These are phyloP conservation scores for Daldinia childiae DNA, from an alignment of 495 filamentous ascomycete species.

Conservation along the genomic window DNA sequence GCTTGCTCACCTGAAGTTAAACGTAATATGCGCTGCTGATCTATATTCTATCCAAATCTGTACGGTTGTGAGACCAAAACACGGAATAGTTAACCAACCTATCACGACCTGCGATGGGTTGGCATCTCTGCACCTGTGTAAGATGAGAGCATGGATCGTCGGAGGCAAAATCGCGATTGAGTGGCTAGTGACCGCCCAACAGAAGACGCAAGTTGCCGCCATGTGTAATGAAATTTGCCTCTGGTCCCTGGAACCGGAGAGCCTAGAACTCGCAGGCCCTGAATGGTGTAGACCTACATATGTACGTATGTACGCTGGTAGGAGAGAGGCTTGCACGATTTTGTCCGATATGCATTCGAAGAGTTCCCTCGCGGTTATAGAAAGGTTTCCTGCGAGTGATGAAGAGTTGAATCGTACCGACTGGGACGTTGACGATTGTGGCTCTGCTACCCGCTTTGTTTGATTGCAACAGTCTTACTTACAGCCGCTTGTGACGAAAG, in stretches of 20 bases:
- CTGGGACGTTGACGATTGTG: conserved; percentile 16
- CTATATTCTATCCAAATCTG: conserved; percentile 22
- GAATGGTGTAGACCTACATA: conserved; percentile 17
- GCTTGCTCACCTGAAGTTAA: conserved; percentile 40
- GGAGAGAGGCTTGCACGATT: conserved; percentile 11
- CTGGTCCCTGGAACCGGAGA: conserved; percentile 18
- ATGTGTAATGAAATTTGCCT: conserved; percentile 33
- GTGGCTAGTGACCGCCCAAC: conserved; percentile 28
- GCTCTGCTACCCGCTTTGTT: background rate
- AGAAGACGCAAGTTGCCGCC: conserved; percentile 38
- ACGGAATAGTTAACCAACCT: conserved; percentile 24
- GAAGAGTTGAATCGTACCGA: conserved; percentile 15
- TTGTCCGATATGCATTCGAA: conserved; percentile 8
- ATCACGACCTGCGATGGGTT: conserved; percentile 8
- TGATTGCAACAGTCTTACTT: background rate
- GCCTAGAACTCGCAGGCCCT: conserved; percentile 30
- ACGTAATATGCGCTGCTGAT: conserved; percentile 37
- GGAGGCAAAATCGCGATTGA: conserved; percentile 31
- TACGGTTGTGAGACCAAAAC: conserved; percentile 28
- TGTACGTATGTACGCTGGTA: background rate
- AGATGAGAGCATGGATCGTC: conserved; percentile 37
- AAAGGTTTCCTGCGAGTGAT: background rate
- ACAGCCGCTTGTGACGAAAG: conserved; percentile 39
- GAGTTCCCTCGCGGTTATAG: conserved; percentile 1
- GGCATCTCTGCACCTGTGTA: conserved; percentile 20